These are phyloP conservation scores for Coffea eugenioides DNA, from an alignment of 257 asterid genomes.

Conservation along the genomic window DNA sequence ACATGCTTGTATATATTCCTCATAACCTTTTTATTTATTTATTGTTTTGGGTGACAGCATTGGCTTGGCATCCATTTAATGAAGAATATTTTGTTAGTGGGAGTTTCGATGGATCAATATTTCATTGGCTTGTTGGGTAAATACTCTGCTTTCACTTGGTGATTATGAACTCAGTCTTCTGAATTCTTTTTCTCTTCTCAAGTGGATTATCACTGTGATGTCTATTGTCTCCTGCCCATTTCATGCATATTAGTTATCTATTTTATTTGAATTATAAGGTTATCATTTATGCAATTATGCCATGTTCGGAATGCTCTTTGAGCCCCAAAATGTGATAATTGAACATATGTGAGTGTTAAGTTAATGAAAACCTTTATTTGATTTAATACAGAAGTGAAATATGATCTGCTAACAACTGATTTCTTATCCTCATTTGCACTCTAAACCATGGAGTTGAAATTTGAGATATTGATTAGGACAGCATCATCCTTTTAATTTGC, in stretches of 20 bases:
- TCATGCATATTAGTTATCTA: background rate
- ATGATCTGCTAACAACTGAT: background rate
- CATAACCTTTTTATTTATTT: background rate
- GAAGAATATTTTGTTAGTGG: constrained; percentile 99
- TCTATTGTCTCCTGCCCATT: constrained; percentile 7
- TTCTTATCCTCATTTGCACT: too few relatives aligned
- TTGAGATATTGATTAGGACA: background rate
- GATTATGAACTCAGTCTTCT: background rate
- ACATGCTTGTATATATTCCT: background rate
- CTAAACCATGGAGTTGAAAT: background rate
- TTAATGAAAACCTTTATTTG: background rate
- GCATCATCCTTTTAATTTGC: background rate
- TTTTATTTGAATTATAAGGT: background rate
- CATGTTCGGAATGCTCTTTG: background rate
- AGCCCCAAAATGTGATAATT: background rate
- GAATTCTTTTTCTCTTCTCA: background rate
- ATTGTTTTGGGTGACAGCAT: constrained; percentile 39
- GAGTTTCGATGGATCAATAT: constrained; percentile 94
- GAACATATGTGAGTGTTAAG: background rate
- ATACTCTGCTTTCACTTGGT: constrained; percentile 20
- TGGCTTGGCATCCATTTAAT: constrained; percentile 99
- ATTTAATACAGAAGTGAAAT: background rate
- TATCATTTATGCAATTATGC: background rate
- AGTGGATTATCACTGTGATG: background rate
- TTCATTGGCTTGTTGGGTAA: constrained; percentile 99